Conservation (phyloP, 139 green algal species). For the Picochlorum sp. region DNA sequence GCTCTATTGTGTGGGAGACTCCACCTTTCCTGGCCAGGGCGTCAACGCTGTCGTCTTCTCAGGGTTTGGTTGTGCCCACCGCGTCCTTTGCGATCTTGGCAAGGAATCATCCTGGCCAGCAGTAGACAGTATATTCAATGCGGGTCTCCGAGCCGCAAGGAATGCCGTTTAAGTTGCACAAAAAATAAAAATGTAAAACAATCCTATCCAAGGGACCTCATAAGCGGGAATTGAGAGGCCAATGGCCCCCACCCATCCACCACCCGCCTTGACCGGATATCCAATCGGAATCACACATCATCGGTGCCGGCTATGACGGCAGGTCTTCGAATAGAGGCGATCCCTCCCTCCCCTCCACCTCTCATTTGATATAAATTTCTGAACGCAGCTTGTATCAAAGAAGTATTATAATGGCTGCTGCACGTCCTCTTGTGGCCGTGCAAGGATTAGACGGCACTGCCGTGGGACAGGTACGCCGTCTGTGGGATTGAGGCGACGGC, state of each 20-base stretch:
- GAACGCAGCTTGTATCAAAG: background rate
- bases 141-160: constrained; percentile 35
- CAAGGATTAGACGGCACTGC: constrained; percentile 45
- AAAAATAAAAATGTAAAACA: too few species aligned
- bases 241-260: too few species aligned
- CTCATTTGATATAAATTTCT: background rate
- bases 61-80: constrained; percentile 86
- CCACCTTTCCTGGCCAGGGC: constrained; percentile 86
- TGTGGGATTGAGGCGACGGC: background rate
- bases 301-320: background rate
- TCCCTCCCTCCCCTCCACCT: background rate
- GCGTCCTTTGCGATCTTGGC: constrained; percentile 74
- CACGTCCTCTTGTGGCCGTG: constrained; percentile 80
- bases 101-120: constrained; percentile 48
- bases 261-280: too few species aligned
- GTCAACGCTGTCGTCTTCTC: constrained; percentile 93
- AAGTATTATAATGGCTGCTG: constrained; percentile 47
- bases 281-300: too few species aligned
- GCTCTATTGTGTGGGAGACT: constrained; percentile 95
- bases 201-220: too few species aligned
- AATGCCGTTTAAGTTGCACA: constrained; percentile 11
- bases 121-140: constrained; percentile 57
- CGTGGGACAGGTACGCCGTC: constrained; percentile 8
- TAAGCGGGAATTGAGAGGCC: too few species aligned
- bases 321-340: background rate